A percentile compares a stretch with the other conserved stretches of the same genome.
Evolutionary conservation across 2,329 filamentous ascomycete species (phyloP).

Genomic region (Trichophyton mentagrophytes): DNA sequence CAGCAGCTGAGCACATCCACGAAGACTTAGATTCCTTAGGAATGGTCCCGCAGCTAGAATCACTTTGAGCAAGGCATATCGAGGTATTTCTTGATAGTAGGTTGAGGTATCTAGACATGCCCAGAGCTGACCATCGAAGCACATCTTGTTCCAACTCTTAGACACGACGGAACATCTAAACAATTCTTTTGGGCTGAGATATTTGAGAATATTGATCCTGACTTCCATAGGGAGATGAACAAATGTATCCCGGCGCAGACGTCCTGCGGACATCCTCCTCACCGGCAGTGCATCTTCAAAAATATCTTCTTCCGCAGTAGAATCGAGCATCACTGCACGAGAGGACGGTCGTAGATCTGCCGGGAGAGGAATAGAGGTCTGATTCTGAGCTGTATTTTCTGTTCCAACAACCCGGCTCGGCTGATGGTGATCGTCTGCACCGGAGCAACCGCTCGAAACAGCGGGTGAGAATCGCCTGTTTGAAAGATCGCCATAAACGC

Average conservation of each 20-base stretch:
- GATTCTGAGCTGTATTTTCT: constrained; percentile 27
- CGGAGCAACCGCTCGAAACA: constrained; percentile 23
- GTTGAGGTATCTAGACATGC: constrained; percentile 67
- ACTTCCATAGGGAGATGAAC: constrained; percentile 69
- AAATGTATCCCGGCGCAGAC: constrained; percentile 52
- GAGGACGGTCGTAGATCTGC: constrained; percentile 43
- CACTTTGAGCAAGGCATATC: constrained; percentile 69
- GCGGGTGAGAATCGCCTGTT: constrained; percentile 9
- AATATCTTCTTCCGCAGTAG: constrained; percentile 14
- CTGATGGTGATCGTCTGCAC: constrained; percentile 39
- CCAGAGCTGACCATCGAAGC: constrained; percentile 94
- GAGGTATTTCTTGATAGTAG: constrained; percentile 79
- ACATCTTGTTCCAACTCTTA: constrained; percentile 65
- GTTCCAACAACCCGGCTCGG: constrained; percentile 44
- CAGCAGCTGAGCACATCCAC: constrained; percentile 80
- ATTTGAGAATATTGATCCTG: constrained; percentile 62
- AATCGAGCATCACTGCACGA: constrained; percentile 20
- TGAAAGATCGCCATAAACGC: background rate
- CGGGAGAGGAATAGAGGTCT: constrained; percentile 50
- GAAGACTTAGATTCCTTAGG: constrained; percentile 75
- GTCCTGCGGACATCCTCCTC: constrained; percentile 19
- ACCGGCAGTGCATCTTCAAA: constrained; percentile 25
- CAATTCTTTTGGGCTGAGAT: constrained; percentile 66
- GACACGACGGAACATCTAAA: constrained; percentile 65
- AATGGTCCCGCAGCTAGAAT: constrained; percentile 79